Evolutionary conservation across 805 yeast species (phyloP).

Genomic region (Geotrichum ghanense): DNA sequence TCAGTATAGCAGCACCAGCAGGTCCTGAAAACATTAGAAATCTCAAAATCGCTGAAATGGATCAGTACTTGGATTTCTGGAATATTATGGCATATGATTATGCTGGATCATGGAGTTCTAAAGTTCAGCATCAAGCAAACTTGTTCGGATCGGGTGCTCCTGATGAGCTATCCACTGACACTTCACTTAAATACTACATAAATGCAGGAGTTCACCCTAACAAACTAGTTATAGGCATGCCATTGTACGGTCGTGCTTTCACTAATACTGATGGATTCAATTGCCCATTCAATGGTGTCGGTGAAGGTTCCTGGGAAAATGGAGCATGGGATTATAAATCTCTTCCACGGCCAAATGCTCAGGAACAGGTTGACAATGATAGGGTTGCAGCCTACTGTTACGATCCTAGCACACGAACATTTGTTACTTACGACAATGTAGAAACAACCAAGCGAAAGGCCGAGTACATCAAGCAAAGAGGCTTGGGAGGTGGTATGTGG

Average conservation of each 20-base stretch:
- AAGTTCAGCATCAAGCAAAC: slow-evolving; percentile 61
- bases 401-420: slow-evolving; percentile 24
- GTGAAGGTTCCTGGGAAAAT: slow-evolving; percentile 32
- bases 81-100: slow-evolving; percentile 91
- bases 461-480: slow-evolving; percentile 34
- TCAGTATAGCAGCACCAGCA: slow-evolving; percentile 74
- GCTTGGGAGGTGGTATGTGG: slow-evolving; percentile 81
- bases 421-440: slow-evolving; percentile 59
- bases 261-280: slow-evolving; percentile 33
- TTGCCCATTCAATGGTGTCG: slow-evolving; percentile 32
- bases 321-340: slow-evolving; percentile 36
- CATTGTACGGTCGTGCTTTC: slow-evolving; percentile 67
- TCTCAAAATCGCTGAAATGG: slow-evolving; percentile 43
- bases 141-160: slow-evolving; percentile 58
- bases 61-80: slow-evolving; percentile 51
- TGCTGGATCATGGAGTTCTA: slow-evolving; percentile 62
- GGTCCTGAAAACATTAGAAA: slow-evolving; percentile 34
- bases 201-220: slow-evolving; percentile 31
- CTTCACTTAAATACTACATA: slow-evolving; percentile 36
- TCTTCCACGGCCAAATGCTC: slow-evolving; percentile 36
- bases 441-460: slow-evolving; percentile 48
- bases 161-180: slow-evolving; percentile 36
- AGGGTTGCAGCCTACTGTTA: slow-evolving; percentile 47
- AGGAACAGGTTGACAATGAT: slow-evolving; percentile 40
- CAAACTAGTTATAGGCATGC: slow-evolving; percentile 75